Evolutionary conservation across 2,329 filamentous ascomycete species (phyloP).

Genomic region (Fusarium liriodendri): DNA sequence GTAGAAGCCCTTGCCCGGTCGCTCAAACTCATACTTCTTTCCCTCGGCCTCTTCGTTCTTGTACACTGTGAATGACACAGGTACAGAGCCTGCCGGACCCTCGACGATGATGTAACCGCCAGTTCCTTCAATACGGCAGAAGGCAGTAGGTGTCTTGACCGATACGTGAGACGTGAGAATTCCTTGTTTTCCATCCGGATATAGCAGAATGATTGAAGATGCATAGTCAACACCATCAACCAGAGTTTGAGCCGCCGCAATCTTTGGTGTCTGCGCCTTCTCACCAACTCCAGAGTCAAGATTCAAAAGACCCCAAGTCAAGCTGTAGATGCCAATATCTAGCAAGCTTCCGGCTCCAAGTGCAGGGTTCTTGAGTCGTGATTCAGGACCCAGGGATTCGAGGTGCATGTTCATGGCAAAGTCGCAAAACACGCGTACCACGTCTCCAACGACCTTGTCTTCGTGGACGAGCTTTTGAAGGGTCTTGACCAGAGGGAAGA

Average conservation of each 20-base stretch:
- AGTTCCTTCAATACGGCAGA: conserved; percentile 56
- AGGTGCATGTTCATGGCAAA: conserved; percentile 53
- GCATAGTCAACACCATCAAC: conserved; percentile 48
- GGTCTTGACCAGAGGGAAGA: conserved; percentile 52
- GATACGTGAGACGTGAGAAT: conserved; percentile 54
- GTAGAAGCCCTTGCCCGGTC: conserved; percentile 53
- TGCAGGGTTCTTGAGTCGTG: conserved; percentile 50
- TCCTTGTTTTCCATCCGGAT: conserved; percentile 53
- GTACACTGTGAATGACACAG: conserved; percentile 51
- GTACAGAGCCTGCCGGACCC: conserved; percentile 47
- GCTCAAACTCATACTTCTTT: conserved; percentile 52
- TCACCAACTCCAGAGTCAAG: conserved; percentile 47
- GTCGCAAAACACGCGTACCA: conserved; percentile 54
- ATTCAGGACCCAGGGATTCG: conserved; percentile 42
- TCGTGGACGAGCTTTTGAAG: conserved; percentile 51
- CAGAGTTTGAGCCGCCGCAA: conserved; percentile 51
- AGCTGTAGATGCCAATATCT: conserved; percentile 57
- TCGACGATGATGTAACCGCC: conserved; percentile 52
- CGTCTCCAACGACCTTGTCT: conserved; percentile 53
- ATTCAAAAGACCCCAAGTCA: conserved; percentile 53
- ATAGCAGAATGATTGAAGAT: conserved; percentile 54
- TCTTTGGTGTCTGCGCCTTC: conserved; percentile 46
- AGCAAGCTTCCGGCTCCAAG: conserved; percentile 57
- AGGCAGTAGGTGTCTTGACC: conserved; percentile 37
- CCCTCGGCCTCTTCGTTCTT: conserved; percentile 38